phyloP scores from a whole-genome alignment of 2,329 filamentous ascomycete species.

The Dothideomycetidae sp. region DNA sequence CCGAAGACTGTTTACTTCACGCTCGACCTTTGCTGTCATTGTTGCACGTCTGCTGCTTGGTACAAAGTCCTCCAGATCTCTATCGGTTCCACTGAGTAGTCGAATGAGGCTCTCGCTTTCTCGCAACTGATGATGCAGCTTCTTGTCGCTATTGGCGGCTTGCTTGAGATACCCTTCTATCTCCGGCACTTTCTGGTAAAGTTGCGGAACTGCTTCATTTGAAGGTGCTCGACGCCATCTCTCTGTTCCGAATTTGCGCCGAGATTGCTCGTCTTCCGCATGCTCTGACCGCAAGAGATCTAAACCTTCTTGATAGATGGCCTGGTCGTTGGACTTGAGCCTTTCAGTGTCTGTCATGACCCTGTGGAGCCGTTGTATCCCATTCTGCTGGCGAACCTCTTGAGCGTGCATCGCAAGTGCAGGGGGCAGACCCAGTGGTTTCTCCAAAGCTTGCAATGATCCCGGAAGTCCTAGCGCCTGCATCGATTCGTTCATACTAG shows the following conservation, averaged over 20 bases:
- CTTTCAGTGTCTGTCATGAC: conserved; percentile 84
- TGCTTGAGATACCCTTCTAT: conserved; percentile 77
- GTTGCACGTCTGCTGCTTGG: conserved; percentile 68
- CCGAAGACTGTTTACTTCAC: conserved; percentile 62
- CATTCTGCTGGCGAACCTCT: conserved; percentile 83
- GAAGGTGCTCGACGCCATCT: conserved; percentile 64
- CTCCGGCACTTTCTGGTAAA: conserved; percentile 61
- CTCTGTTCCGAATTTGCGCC: conserved; percentile 71
- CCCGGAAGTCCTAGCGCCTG: conserved; percentile 78
- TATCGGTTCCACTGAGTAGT: conserved; percentile 64
- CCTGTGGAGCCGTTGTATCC: conserved; percentile 58
- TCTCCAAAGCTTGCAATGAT: conserved; percentile 85
- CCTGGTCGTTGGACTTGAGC: conserved; percentile 64
- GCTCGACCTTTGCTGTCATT: conserved; percentile 67
- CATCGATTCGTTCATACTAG: conserved; percentile 62
- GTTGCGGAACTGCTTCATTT: conserved; percentile 52
- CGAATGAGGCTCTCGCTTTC: conserved; percentile 61
- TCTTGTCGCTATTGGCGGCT: conserved; percentile 49
- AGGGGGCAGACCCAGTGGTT: conserved; percentile 78
- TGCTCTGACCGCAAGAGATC: conserved; percentile 65
- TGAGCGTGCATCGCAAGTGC: conserved; percentile 80
- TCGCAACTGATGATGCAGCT: conserved; percentile 65
- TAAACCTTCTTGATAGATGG: conserved; percentile 70
- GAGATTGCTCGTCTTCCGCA: conserved; percentile 64
- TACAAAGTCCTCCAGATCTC: conserved; percentile 74